Conservation (phyloP, 495 filamentous ascomycete genomes). For the Xanthoparmelia taractica region DNA sequence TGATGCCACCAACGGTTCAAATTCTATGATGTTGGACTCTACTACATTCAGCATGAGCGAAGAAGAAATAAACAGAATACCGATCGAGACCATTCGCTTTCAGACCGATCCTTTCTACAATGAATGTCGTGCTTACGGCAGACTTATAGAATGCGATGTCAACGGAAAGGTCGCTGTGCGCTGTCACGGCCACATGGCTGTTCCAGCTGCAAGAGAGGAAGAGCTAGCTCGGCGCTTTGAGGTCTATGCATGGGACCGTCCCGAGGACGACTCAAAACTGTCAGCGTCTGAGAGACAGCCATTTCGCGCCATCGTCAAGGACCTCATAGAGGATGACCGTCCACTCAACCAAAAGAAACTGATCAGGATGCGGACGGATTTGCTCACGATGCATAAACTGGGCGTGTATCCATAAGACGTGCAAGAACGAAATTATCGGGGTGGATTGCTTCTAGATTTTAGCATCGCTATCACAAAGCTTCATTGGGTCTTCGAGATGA, state of each 20-base stretch:
- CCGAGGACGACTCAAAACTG: conserved; percentile 5
- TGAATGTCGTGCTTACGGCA: conserved; percentile 23
- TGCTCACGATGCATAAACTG: conserved; percentile 14
- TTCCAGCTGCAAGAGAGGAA: conserved; percentile 12
- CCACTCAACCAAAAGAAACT: conserved; percentile 1
- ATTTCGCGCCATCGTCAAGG: conserved; percentile 21
- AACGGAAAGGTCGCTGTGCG: conserved; percentile 22
- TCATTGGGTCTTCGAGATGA: conserved; percentile 14
- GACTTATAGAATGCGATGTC: conserved; percentile 8
- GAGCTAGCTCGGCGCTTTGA: background rate
- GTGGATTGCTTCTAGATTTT: conserved; percentile 20
- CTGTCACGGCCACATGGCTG: conserved; percentile 17
- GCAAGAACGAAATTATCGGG: conserved; percentile 13
- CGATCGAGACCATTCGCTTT: conserved; percentile 4
- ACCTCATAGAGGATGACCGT: conserved; percentile 11
- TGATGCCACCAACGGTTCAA: conserved; percentile 15
- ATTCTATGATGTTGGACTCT: conserved; percentile 12
- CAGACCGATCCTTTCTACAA: conserved; percentile 20
- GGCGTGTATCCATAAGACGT: conserved; percentile 17
- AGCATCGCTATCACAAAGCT: conserved; percentile 16
- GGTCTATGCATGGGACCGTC: conserved; percentile 11
- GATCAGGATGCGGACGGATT: conserved; percentile 11
- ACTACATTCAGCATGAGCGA: background rate
- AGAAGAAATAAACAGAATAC: background rate
- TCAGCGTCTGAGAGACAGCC: conserved; percentile 11